Evolutionary conservation across 352 stramenopile genomes (phyloP).

Genomic region (Phytopythium boreale): DNA sequence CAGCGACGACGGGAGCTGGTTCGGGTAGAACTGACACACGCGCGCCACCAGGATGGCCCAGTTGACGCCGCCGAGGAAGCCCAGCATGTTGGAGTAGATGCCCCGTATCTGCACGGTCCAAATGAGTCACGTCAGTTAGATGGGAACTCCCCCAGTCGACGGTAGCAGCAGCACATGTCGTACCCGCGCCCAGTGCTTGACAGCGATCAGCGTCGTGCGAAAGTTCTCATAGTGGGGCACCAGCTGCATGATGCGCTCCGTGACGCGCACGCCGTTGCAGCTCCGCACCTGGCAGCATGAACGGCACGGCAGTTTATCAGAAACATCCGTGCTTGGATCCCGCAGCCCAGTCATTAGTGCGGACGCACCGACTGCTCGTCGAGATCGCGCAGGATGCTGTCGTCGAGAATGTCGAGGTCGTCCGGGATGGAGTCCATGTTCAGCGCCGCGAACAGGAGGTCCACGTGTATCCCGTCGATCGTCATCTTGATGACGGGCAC

Average conservation of each 20-base stretch:
- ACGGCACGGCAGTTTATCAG: not conserved
- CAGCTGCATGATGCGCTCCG: constrained; percentile 91
- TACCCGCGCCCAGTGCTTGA: constrained; percentile 90
- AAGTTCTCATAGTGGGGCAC: constrained; percentile 87
- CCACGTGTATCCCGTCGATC: constrained; percentile 87
- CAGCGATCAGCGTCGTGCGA: constrained; percentile 86
- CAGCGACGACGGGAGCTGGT: constrained; percentile 80
- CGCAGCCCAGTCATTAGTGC: not conserved
- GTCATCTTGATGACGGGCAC: constrained; percentile 94
- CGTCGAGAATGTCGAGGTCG: constrained; percentile 79
- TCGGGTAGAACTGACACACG: constrained; percentile 92
- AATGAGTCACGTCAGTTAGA: constrained; percentile 2
- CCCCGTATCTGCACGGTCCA: constrained; percentile 74
- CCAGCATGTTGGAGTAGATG: constrained; percentile 99
- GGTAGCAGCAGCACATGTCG: not conserved
- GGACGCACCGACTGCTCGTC: constrained; percentile 81
- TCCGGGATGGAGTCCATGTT: constrained; percentile 52
- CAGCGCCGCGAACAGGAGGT: constrained; percentile 92
- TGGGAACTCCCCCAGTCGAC: not conserved
- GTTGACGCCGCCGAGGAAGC: constrained; percentile 98
- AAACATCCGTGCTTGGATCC: not conserved
- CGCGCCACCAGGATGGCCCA: constrained; percentile 97
- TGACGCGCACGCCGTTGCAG: constrained; percentile 95
- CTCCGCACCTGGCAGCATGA: constrained; percentile 60
- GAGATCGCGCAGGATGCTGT: constrained; percentile 77